A percentile compares a stretch with the other conserved stretches of the same genome.
phyloP scores from a whole-genome alignment of 2,329 filamentous ascomycete species.

The Dichotomopilus funicola region DNA sequence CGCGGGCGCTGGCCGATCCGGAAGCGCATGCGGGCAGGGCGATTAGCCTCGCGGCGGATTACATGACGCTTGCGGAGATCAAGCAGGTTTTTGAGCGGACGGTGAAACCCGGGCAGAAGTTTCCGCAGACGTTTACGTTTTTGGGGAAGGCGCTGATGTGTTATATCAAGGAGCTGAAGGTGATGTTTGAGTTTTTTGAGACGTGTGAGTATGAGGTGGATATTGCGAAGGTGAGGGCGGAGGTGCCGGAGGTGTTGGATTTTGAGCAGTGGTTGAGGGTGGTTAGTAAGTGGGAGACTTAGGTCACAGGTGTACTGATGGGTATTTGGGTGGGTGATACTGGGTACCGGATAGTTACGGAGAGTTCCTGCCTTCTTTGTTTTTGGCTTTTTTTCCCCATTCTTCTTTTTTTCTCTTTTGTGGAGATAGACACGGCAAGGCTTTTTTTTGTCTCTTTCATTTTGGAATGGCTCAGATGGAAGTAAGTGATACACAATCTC shows the following conservation, averaged over 20 bases:
- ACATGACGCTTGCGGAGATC: slow-evolving; percentile 30
- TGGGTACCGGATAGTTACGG: not conserved
- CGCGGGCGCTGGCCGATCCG: slow-evolving; percentile 27
- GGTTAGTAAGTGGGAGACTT: slow-evolving; percentile 27
- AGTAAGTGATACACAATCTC: too few relatives aligned
- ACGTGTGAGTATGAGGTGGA: slow-evolving; percentile 36
- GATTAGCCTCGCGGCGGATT: slow-evolving; percentile 31
- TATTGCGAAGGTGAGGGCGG: slow-evolving; percentile 26
- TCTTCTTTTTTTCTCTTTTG: too few relatives aligned
- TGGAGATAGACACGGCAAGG: too few relatives aligned
- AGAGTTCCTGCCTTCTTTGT: too few relatives aligned
- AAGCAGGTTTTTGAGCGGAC: slow-evolving; percentile 26
- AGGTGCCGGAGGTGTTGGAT: slow-evolving; percentile 28
- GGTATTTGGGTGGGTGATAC: not conserved
- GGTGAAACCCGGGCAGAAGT: slow-evolving; percentile 18
- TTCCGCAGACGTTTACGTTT: slow-evolving; percentile 30
- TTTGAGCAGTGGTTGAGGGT: slow-evolving; percentile 35
- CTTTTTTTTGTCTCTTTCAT: too few relatives aligned
- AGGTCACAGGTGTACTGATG: not conserved
- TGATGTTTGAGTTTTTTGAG: slow-evolving; percentile 35
- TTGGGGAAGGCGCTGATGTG: slow-evolving; percentile 28
- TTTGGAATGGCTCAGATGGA: too few relatives aligned
- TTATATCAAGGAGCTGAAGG: slow-evolving; percentile 26
- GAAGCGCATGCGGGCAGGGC: slow-evolving; percentile 28
- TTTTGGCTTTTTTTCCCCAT: too few relatives aligned